phyloP scores from a whole-genome alignment of 2,329 filamentous ascomycete genomes.

The Cladosporium sp. region DNA sequence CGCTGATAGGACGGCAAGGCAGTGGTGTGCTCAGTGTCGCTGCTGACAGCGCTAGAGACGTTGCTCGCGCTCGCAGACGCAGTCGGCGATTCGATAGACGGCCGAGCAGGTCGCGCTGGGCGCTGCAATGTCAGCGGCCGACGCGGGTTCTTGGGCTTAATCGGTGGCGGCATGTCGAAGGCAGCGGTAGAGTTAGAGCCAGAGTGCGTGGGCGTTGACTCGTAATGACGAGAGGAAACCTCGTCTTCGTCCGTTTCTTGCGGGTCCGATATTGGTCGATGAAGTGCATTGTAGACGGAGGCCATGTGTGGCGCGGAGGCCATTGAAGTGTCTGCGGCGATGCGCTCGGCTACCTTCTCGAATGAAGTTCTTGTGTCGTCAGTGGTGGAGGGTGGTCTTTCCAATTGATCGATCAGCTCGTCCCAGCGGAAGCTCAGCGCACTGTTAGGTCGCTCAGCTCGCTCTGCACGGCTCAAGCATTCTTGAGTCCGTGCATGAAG shows the following conservation, averaged over 20 bases:
- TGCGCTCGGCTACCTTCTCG: conserved; percentile 29
- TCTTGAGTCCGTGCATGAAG: conserved; percentile 51
- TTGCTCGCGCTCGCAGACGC: conserved; percentile 32
- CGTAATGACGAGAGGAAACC: conserved; percentile 17
- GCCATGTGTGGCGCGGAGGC: conserved; percentile 26
- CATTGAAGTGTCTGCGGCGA: conserved; percentile 32
- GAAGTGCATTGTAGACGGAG: neutral
- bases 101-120: conserved; percentile 18
- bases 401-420: conserved; percentile 51
- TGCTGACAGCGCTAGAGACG: conserved; percentile 34
- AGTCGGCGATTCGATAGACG: conserved; percentile 19
- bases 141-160: conserved; percentile 22
- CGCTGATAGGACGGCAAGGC: conserved; percentile 38
- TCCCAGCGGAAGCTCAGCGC: conserved; percentile 53
- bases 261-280: conserved; percentile 18
- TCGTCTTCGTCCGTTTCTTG: conserved; percentile 26
- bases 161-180: conserved; percentile 13
- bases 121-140: conserved; percentile 25
- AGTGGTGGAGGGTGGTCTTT: conserved; percentile 31
- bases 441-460: conserved; percentile 53
- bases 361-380: conserved; percentile 24
- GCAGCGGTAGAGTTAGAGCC: conserved; percentile 13
- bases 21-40: conserved; percentile 37
- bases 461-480: conserved; percentile 53
- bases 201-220: conserved; percentile 20